phyloP scores from a whole-genome alignment of 257 asterid species.

The Jaltomata sinuosa region DNA sequence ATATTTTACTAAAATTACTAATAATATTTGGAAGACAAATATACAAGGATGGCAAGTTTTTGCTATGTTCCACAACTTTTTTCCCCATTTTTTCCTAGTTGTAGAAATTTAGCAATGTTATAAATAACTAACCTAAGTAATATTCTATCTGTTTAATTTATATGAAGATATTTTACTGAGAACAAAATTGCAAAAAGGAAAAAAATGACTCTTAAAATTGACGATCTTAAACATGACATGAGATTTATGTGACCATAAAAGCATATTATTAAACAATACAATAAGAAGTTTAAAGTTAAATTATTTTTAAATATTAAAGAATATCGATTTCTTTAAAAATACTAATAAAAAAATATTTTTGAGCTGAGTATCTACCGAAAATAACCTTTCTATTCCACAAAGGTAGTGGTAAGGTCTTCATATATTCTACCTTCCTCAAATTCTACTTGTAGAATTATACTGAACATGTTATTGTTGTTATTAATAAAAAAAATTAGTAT shows the following conservation, averaged over 20 bases:
- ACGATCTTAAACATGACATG: not conserved
- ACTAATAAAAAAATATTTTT: too few relatives aligned
- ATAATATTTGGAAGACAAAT: not conserved
- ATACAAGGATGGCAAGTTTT: not conserved
- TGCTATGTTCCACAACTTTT: not conserved
- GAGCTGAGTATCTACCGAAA: too few relatives aligned
- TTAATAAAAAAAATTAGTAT: too few relatives aligned
- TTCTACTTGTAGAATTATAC: too few relatives aligned
- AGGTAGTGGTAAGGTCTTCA: too few relatives aligned
- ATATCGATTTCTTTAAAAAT: too few relatives aligned
- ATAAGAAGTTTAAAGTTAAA: not conserved
- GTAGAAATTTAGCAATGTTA: not conserved
- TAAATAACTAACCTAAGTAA: not conserved
- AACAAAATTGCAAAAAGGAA: not conserved
- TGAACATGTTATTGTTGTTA: too few relatives aligned
- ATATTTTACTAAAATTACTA: not conserved
- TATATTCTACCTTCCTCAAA: too few relatives aligned
- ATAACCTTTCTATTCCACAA: too few relatives aligned
- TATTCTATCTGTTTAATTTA: not conserved
- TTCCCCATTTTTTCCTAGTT: not conserved
- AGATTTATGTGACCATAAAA: not conserved
- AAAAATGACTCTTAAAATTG: not conserved
- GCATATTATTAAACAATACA: not conserved
- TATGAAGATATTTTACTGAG: not conserved
- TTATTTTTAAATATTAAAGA: not conserved